Conservation (phyloP, 2,329 filamentous ascomycete species). For the Metarhizium sp. region DNA sequence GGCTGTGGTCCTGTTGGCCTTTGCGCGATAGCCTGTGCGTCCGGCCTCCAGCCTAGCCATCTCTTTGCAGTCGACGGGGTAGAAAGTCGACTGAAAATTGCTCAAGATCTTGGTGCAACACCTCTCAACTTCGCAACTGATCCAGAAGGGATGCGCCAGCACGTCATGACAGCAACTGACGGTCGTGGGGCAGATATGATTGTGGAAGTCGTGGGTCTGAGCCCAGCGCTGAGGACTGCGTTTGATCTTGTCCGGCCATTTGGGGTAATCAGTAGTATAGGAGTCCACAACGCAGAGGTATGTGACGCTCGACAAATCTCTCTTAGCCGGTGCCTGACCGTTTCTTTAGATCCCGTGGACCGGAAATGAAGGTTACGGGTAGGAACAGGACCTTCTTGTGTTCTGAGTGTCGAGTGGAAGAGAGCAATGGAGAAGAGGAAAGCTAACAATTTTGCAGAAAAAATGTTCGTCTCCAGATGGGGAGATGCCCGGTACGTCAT, state of each 20-base stretch:
- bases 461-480: slow-evolving; percentile 67
- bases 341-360: slow-evolving; percentile 52
- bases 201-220: slow-evolving; percentile 67
- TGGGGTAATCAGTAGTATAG: slow-evolving; percentile 65
- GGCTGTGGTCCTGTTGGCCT: slow-evolving; percentile 82
- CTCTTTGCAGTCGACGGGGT: slow-evolving; percentile 75
- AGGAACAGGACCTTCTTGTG: slow-evolving; percentile 12
- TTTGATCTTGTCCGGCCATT: slow-evolving; percentile 65
- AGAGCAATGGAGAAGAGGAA: slow-evolving; percentile 2
- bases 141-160: slow-evolving; percentile 49
- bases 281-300: slow-evolving; percentile 66
- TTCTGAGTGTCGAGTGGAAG: not conserved
- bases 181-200: slow-evolving; percentile 80
- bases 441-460: slow-evolving; percentile 38
- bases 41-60: slow-evolving; percentile 66
- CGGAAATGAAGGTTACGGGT: slow-evolving; percentile 53
- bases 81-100: slow-evolving; percentile 63
- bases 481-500: slow-evolving; percentile 63
- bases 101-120: slow-evolving; percentile 67
- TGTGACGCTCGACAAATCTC: not conserved
- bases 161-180: slow-evolving; percentile 65
- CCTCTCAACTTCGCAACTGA: slow-evolving; percentile 68
- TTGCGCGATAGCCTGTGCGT: slow-evolving; percentile 69
- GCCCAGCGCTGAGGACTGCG: slow-evolving; percentile 58
- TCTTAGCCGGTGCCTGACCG: too few relatives aligned